A percentile compares a stretch with the other conserved stretches of the same genome.
Evolutionary conservation across 2,329 filamentous ascomycete species (phyloP).

Genomic region (Ophiostoma novo-ulmi): DNA sequence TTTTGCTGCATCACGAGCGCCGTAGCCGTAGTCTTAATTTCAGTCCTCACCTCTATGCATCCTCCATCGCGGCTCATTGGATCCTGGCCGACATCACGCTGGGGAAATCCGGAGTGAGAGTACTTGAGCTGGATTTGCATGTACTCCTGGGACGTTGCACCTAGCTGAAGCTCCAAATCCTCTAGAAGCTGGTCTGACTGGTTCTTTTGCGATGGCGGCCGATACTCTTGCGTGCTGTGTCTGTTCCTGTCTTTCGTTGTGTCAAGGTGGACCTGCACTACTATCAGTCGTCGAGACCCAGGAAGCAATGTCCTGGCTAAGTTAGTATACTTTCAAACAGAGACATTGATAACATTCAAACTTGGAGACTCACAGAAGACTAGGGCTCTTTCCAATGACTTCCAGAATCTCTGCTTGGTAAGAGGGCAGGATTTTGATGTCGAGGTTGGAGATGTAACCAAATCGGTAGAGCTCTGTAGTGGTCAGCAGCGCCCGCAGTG

Average conservation of each 20-base stretch:
- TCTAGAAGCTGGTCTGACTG: slow-evolving; percentile 54
- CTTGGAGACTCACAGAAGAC: slow-evolving; percentile 37
- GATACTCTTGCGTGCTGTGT: slow-evolving; percentile 28
- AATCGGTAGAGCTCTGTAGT: slow-evolving; percentile 35
- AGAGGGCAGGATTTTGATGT: slow-evolving; percentile 43
- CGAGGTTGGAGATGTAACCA: slow-evolving; percentile 47
- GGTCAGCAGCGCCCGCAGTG: not conserved
- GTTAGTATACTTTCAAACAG: not conserved
- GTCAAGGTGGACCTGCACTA: slow-evolving; percentile 44
- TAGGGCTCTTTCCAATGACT: slow-evolving; percentile 43
- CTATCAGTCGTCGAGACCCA: slow-evolving; percentile 44
- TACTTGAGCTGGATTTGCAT: slow-evolving; percentile 51
- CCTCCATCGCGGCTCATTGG: slow-evolving; percentile 29
- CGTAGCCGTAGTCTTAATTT: slow-evolving; percentile 48
- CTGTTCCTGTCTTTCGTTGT: slow-evolving; percentile 25
- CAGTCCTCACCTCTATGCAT: slow-evolving; percentile 42
- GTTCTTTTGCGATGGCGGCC: slow-evolving; percentile 29
- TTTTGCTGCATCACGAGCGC: slow-evolving; percentile 49
- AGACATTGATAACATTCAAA: not conserved
- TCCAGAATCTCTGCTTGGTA: slow-evolving; percentile 41
- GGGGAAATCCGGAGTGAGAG: slow-evolving; percentile 52
- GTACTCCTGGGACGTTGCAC: slow-evolving; percentile 45
- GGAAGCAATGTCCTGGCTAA: slow-evolving; percentile 30
- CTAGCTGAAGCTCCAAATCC: slow-evolving; percentile 54
- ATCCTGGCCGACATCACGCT: slow-evolving; percentile 21